These are phyloP conservation scores for Rhodotorula graminis DNA, from an alignment of 768 basidiomycete genomes.

Conservation along the genomic window DNA sequence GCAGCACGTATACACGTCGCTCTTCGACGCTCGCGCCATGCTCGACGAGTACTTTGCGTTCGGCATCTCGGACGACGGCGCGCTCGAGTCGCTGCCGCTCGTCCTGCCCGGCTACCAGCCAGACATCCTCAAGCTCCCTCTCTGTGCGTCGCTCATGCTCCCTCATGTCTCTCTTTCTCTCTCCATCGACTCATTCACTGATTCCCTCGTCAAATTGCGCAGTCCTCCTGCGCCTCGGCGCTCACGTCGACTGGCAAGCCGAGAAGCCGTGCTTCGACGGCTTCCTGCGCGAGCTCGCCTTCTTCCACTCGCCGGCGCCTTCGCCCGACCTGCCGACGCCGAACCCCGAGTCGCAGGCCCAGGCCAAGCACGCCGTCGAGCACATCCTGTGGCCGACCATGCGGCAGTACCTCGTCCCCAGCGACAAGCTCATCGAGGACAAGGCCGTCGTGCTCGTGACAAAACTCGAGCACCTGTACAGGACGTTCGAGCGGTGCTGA, in stretches of 20 bases:
- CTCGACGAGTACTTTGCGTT: constrained; percentile 86
- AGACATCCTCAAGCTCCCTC: constrained; percentile 80
- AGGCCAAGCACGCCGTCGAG: constrained; percentile 73
- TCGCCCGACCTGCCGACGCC: neutral
- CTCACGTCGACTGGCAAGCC: constrained; percentile 78
- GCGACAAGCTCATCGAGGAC: constrained; percentile 62
- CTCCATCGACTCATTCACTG: neutral
- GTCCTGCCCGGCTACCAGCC: constrained; percentile 83
- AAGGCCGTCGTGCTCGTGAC: constrained; percentile 71
- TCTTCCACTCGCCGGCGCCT: constrained; percentile 63
- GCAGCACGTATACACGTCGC: constrained; percentile 26
- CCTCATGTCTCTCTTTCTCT: neutral
- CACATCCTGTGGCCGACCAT: constrained; percentile 84
- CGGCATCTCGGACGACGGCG: constrained; percentile 58
- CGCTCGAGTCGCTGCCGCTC: constrained; percentile 71
- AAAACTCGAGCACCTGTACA: constrained; percentile 82
- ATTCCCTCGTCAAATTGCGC: neutral
- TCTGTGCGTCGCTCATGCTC: constrained; percentile 53
- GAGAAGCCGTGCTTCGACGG: constrained; percentile 80
- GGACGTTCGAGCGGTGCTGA: constrained; percentile 55
- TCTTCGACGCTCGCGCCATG: constrained; percentile 60
- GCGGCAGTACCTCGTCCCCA: constrained; percentile 65
- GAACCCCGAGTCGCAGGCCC: constrained; percentile 34
- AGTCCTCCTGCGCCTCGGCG: constrained; percentile 42
- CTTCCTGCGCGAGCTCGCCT: constrained; percentile 82